Evolutionary conservation across 805 yeast genomes (phyloP), one percentile per base, ranked within the genome.

Genomic region (Wickerhamiella kurtzmanii): DNA sequence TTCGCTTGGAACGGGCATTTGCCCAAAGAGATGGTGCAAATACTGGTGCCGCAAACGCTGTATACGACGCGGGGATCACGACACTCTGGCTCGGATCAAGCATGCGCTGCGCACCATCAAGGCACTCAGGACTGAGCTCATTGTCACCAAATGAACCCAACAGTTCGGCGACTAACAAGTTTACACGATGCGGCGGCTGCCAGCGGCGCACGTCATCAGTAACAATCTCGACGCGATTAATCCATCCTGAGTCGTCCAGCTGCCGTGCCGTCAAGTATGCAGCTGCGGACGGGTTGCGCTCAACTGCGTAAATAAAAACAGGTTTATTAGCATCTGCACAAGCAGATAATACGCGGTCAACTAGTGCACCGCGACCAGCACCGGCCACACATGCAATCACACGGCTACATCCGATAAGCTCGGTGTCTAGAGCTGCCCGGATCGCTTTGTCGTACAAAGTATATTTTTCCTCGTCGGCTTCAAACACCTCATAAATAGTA

Each of bases 121-220:
- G 61, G 48, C 92, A 79, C 60, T 88, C 97, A 0, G 97, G 96
- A 6, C 84, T 73, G 16, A 85, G 68, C 60, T 88, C 96, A 62
- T 88, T 89, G 61, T 94, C 89, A 3, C 95, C 96, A 65, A 89
- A 82, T 15, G 95, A 83, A 4, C 96, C 96, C 22, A 88, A 62
- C 5, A 89, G 65, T 60, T 88, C 96, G 40, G 94, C 81, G 1
- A 89, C 71, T 6, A 87, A 72, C 39, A 88, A 56, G 57, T 82
- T 73, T 47, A 72, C 70, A 16, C 66, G 65, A 11, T 59, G 50
- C 4, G 52, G 53, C 2, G 68, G 69, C 6, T 56, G 46, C 78
- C 79, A 75, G 2, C 56, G 50, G 16, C 92, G 64, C 62, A 79
- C 74, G 61, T 88, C 95, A 2, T 65, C 67, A 39, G 69, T 63